Evolutionary conservation across 2,329 filamentous ascomycete species (phyloP).

Genomic region (Tolypocladium nubicola): DNA sequence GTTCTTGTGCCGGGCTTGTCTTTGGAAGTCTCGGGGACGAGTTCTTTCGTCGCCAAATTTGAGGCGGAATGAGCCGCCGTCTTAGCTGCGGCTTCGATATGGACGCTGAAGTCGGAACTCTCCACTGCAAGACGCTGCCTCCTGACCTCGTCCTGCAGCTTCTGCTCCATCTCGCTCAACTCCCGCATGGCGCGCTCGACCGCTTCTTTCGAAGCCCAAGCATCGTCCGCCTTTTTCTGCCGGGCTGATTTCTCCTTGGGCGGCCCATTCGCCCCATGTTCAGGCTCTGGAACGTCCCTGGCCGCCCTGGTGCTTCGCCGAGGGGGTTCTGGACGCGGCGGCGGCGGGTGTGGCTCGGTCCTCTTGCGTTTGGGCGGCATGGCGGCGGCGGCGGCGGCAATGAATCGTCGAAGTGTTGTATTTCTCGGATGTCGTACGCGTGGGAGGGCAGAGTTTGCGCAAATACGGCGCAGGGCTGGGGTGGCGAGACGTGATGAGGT

Average conservation of each 20-base stretch:
- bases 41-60: background rate
- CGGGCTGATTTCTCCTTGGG: background rate
- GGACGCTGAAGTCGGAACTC: slow-evolving; percentile 20
- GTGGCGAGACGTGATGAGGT: background rate
- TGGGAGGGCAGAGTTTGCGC: background rate
- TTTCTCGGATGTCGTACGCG: background rate
- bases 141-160: slow-evolving; percentile 31
- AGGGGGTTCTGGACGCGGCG: slow-evolving; percentile 9
- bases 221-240: background rate
- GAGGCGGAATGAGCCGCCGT: background rate
- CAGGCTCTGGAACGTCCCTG: slow-evolving; percentile 1
- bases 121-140: slow-evolving; percentile 36
- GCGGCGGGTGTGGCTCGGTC: slow-evolving; percentile 8
- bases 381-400: background rate
- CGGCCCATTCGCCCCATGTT: background rate
- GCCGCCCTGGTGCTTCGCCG: slow-evolving; percentile 16
- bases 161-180: slow-evolving; percentile 38
- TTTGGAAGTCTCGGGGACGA: background rate
- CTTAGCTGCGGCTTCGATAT: background rate
- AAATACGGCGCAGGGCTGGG: background rate
- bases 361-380: slow-evolving; percentile 32
- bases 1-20: background rate
- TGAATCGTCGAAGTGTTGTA: background rate
- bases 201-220: slow-evolving; percentile 9
- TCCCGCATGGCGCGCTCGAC: slow-evolving; percentile 30